A percentile compares a stretch with the other conserved stretches of the same genome.
Conservation (phyloP, 345 rosid genomes). For the Arabidopsis arenosa region DNA sequence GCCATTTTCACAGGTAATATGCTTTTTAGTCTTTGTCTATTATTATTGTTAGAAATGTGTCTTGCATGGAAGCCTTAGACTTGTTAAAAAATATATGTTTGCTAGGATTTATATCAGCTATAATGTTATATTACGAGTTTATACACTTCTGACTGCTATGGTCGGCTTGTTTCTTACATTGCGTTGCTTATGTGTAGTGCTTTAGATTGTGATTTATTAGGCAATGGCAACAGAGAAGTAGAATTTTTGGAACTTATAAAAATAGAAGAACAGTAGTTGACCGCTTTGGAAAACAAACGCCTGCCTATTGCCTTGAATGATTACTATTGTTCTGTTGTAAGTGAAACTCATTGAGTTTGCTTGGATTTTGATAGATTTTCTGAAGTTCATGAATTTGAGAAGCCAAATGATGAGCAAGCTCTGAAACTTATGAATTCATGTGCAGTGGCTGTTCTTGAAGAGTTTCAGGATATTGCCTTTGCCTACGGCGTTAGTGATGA, state of each 20-base stretch:
- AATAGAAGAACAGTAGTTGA: neutral
- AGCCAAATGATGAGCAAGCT: constrained; percentile 91
- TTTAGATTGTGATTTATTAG: neutral
- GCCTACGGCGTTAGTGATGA: constrained; percentile 91
- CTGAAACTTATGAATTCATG: constrained; percentile 91
- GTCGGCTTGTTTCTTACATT: neutral
- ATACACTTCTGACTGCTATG: constrained; percentile 2
- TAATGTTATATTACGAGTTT: neutral
- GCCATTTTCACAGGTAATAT: constrained; percentile 87
- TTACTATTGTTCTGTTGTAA: constrained; percentile 16
- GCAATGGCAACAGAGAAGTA: neutral
- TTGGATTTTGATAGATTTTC: constrained; percentile 69
- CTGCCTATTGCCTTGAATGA: neutral
- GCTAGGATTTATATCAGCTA: neutral
- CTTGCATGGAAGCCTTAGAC: constrained; percentile 4
- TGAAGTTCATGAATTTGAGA: constrained; percentile 78
- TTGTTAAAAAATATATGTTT: neutral
- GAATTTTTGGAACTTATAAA: neutral
- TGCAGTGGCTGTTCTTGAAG: constrained; percentile 72
- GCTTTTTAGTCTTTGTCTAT: neutral
- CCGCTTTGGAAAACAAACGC: neutral
- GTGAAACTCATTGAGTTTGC: constrained; percentile 36
- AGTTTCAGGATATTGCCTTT: constrained; percentile 70
- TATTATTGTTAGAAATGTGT: neutral
- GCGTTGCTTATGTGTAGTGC: neutral